Conservation (phyloP, 2,329 filamentous ascomycete species). For the Colletotrichum noveboracense region DNA sequence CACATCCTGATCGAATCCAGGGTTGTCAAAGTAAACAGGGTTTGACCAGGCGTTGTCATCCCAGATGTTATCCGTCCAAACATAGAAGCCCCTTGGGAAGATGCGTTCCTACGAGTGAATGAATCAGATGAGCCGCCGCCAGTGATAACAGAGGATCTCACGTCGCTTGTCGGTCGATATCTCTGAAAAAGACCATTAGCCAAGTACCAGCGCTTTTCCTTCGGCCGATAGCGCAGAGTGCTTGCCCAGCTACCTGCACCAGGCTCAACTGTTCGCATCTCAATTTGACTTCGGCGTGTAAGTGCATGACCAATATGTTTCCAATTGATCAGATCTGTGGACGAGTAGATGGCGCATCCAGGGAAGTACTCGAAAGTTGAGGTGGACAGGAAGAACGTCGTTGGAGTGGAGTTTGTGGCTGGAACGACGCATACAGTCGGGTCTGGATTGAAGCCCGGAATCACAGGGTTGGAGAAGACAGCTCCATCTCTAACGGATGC, state of each 20-base stretch:
- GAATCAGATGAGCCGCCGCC: neutral
- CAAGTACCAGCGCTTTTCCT: conserved; percentile 48
- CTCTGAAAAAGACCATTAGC: conserved; percentile 49
- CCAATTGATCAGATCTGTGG: conserved; percentile 57
- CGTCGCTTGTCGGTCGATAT: conserved; percentile 39
- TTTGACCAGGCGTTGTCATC: conserved; percentile 56
- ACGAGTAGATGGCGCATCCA: conserved; percentile 65
- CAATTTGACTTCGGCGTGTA: conserved; percentile 53
- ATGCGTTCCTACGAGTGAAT: conserved; percentile 45
- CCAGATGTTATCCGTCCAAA: conserved; percentile 58
- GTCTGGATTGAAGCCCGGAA: conserved; percentile 67
- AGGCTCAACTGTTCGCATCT: conserved; percentile 56
- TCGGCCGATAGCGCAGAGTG: conserved; percentile 48
- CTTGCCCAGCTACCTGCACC: conserved; percentile 55
- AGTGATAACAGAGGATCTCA: neutral
- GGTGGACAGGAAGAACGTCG: conserved; percentile 61
- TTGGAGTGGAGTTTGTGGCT: conserved; percentile 29
- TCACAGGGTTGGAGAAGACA: conserved; percentile 55
- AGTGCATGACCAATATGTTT: conserved; percentile 57
- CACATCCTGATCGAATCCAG: conserved; percentile 59
- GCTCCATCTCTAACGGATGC: neutral
- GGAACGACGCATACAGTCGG: conserved; percentile 52
- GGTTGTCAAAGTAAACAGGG: conserved; percentile 58
- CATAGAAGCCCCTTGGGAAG: conserved; percentile 59
- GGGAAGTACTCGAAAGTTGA: conserved; percentile 69